Percentiles rank a stretch among this genome's conserved stretches.
phyloP scores from a whole-genome alignment of 129 eudicot species.

The Centaurea solstitialis region DNA sequence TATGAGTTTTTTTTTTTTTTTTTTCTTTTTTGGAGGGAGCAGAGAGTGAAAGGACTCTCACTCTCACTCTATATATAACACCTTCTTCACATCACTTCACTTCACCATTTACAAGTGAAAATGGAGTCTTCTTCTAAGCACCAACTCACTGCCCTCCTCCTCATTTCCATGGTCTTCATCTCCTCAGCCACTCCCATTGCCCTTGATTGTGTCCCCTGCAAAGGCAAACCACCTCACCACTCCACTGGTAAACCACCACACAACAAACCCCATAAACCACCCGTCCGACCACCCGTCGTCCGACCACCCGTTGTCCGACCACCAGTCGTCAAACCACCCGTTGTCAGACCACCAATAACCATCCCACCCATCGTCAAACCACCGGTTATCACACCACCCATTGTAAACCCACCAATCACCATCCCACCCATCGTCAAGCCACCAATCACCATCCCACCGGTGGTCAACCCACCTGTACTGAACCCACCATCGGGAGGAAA shows the following conservation, averaged over 20 bases:
- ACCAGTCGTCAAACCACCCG: constrained; percentile 18
- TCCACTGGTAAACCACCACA: not conserved
- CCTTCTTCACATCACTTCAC: constrained; percentile 17
- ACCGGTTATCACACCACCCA: not conserved
- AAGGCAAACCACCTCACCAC: constrained; percentile 30
- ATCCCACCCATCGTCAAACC: constrained; percentile 32
- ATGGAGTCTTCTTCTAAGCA: constrained; percentile 52
- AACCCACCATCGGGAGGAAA: constrained; percentile 38
- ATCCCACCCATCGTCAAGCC: constrained; percentile 26
- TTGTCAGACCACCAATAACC: constrained; percentile 14
- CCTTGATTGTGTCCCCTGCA: constrained; percentile 63
- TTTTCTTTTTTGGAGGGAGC: not conserved
- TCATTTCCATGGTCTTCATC: constrained; percentile 66
- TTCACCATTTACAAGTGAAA: not conserved
- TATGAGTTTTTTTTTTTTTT: not conserved
- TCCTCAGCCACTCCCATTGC: constrained; percentile 56
- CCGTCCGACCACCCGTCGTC: constrained; percentile 16
- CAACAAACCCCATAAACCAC: constrained; percentile 4
- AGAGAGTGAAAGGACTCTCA: not conserved
- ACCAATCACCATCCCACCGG: constrained; percentile 13
- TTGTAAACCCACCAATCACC: constrained; percentile 14
- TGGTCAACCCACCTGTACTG: constrained; percentile 35
- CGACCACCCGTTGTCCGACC: not conserved
- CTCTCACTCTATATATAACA: constrained; percentile 32
- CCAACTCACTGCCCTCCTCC: constrained; percentile 60